Evolutionary conservation across 2,329 filamentous ascomycete genomes (phyloP).

Genomic region (Lasiodiplodia sp.): DNA sequence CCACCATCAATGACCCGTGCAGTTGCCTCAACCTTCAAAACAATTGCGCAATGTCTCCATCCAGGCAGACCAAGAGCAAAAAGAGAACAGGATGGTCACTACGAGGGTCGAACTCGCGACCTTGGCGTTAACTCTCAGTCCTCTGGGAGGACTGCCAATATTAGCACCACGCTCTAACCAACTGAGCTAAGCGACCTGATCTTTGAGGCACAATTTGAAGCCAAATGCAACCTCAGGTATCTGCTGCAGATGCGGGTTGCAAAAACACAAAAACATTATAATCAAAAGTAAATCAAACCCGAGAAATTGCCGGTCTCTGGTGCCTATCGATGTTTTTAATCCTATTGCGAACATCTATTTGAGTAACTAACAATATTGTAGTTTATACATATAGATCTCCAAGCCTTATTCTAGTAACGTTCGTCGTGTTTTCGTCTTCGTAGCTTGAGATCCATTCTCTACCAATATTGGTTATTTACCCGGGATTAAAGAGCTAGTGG

Average conservation of each 20-base stretch:
- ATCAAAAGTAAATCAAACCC: neutral
- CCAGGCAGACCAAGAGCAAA: neutral
- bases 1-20: neutral
- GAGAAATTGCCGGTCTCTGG: too few species aligned
- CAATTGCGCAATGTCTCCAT: neutral
- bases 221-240: neutral
- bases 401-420: too few species aligned
- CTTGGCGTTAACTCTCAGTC: conserved; percentile 14
- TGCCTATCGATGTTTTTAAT: too few species aligned
- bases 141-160: neutral
- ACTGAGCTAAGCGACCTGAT: conserved; percentile 31
- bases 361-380: too few species aligned
- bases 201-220: neutral
- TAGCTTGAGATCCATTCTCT: too few species aligned
- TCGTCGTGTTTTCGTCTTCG: too few species aligned
- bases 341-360: too few species aligned
- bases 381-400: too few species aligned
- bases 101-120: conserved; percentile 29
- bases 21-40: neutral
- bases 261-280: neutral
- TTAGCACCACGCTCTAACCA: conserved; percentile 30
- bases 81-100: conserved; percentile 10
- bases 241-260: neutral
- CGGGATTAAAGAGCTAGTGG: neutral
- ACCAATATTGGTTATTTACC: neutral